phyloP scores from a whole-genome alignment of 1,139 yeast genomes.

The Protomyces macrosporus region DNA sequence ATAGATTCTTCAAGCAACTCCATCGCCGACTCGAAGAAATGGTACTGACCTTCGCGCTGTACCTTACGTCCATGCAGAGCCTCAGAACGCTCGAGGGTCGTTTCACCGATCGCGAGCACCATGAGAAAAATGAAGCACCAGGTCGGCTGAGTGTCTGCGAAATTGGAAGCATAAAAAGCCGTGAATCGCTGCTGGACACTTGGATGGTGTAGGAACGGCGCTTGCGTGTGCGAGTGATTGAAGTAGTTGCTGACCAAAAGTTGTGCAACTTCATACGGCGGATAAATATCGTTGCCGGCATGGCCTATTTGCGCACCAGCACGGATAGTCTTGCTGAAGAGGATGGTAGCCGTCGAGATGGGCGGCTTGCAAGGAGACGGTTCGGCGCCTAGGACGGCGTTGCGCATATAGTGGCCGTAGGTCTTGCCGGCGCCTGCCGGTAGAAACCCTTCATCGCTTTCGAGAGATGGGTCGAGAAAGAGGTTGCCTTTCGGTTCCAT shows the following conservation, averaged over 20 bases:
- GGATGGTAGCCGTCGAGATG: conserved; percentile 1
- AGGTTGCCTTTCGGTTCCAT: conserved; percentile 21
- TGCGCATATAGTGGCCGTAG: conserved; percentile 15
- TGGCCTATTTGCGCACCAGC: neutral
- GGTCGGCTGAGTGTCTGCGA: conserved; percentile 10
- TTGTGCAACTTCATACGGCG: conserved; percentile 12
- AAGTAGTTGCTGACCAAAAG: conserved; percentile 7
- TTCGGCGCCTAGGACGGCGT: neutral
- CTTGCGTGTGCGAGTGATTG: conserved; percentile 18
- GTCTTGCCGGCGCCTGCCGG: conserved; percentile 10
- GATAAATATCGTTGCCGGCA: conserved; percentile 1
- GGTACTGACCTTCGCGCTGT: neutral
- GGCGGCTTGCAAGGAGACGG: neutral
- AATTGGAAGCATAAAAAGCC: conserved; percentile 6
- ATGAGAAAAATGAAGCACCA: conserved; percentile 17
- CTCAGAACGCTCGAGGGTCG: conserved; percentile 13
- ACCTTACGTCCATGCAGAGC: conserved; percentile 6
- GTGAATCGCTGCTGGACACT: conserved; percentile 11
- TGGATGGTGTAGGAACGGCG: conserved; percentile 18
- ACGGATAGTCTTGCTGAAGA: conserved; percentile 8
- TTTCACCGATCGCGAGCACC: conserved; percentile 22
- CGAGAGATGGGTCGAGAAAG: conserved; percentile 13
- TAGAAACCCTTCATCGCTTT: conserved; percentile 8
- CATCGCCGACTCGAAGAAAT: conserved; percentile 20
- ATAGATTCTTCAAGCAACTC: conserved; percentile 12